Evolutionary conservation across 2,329 filamentous ascomycete species (phyloP), one percentile per base, ranked within the genome.

Genomic region (Sclerotinia nivalis): DNA sequence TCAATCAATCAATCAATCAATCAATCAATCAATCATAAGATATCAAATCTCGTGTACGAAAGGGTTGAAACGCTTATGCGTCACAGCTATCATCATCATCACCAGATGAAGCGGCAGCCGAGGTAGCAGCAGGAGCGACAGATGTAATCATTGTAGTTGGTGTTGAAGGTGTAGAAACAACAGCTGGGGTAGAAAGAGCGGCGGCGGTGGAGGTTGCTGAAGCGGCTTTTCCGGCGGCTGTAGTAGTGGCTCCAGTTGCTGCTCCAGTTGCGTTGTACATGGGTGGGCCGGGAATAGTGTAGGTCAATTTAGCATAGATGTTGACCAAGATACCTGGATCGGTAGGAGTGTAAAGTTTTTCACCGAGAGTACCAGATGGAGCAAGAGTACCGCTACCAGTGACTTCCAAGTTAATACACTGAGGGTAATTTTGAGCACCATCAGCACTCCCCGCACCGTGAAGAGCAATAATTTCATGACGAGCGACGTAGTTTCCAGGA

Each of bases 401-500:
- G 66, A 86, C 79, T 71, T 82, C 76, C 43, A 86, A 77, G 76
- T 85, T 85, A 66, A 85, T 74, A 74, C 85, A 87, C 78, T 85
- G 47, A 81, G 84, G 76, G 84, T 86, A 75, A 80, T 81, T 80
- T 84, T 85, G 72, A 81, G 79, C 47, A 81, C 85, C 70, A 84
- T 82, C 59, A 82, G 80, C 47, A 2, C 47, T 43, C 1, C 50
- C 73, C n/a, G 77, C 74, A n/a, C 69, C 64, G 72, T 78, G 77
- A 4, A 78, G 73, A 34, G 76, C 77, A 37, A 78, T 77, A 45
- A 72, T 74, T 55, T 74, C 85, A 71, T 86, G 84, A 6, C 85
- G 80, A 31, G 86, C 73, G 49, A 87, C 82, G 71, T 86, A 86
- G 70, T 82, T 80, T 1, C 84, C 84, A 0, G 82, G 73, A 8